These are phyloP conservation scores for Saksenaea oblongispora DNA, from an alignment of 371 early-diverging fungal genomes.

Conservation along the genomic window DNA sequence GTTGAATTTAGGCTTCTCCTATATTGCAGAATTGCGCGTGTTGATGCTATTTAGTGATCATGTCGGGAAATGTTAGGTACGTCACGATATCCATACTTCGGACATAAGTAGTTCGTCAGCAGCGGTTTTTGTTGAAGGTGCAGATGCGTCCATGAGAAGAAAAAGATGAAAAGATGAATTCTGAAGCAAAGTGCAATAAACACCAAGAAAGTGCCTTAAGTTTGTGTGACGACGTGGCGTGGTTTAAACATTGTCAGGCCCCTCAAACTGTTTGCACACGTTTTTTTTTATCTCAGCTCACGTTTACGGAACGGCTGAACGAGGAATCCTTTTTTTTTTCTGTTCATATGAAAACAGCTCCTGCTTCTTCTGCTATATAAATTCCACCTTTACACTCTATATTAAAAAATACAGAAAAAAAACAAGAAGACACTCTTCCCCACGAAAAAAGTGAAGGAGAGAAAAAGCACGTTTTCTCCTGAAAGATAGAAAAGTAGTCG, in stretches of 20 bases:
- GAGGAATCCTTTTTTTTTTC: too few relatives aligned
- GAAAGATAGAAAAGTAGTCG: background rate
- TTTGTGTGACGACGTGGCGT: too few relatives aligned
- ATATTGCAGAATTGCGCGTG: background rate
- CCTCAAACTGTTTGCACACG: too few relatives aligned
- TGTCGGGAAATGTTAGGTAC: background rate
- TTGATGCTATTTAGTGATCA: background rate
- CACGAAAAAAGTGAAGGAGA: background rate
- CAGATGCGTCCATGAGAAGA: background rate
- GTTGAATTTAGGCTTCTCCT: slow-evolving; percentile 16
- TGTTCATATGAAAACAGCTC: too few relatives aligned
- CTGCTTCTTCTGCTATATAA: too few relatives aligned
- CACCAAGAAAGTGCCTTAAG: too few relatives aligned
- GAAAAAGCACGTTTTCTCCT: background rate
- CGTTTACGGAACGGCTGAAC: background rate
- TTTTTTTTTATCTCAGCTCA: too few relatives aligned
- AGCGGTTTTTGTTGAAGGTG: background rate
- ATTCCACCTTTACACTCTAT: background rate
- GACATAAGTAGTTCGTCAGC: background rate
- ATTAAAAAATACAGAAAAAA: background rate
- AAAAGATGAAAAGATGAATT: background rate
- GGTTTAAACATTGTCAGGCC: too few relatives aligned
- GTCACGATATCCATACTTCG: background rate
- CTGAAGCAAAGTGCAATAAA: background rate
- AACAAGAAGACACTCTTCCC: background rate